phyloP scores from a whole-genome alignment of 2,329 filamentous ascomycete genomes.

The Thelonectria olida region DNA sequence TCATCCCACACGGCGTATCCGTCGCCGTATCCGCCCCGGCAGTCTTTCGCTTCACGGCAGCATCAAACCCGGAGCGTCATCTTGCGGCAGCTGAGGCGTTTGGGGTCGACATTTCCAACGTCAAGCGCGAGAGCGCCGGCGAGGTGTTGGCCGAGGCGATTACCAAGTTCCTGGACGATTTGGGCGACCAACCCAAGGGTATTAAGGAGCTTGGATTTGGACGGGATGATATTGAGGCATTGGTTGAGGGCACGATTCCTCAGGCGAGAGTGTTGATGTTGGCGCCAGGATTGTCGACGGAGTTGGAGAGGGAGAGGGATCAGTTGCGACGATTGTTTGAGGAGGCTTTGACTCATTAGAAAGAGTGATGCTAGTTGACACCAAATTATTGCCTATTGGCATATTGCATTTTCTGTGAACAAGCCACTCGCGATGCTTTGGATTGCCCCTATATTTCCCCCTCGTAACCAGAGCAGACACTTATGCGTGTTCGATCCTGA shows the following conservation, averaged over 20 bases:
- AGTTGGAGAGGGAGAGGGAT: slow-evolving; percentile 75
- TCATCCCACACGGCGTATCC: slow-evolving; percentile 96
- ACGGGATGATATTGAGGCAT: slow-evolving; percentile 75
- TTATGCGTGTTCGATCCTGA: no score
- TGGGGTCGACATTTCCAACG: slow-evolving; percentile 86
- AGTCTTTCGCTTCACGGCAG: slow-evolving; percentile 91
- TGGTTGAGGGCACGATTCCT: slow-evolving; percentile 95
- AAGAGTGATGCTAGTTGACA: background rate
- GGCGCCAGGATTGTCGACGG: slow-evolving; percentile 80
- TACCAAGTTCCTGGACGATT: slow-evolving; percentile 77
- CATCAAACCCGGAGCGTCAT: slow-evolving; percentile 93
- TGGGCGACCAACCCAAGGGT: slow-evolving; percentile 92
- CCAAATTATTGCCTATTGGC: background rate
- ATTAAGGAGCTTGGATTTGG: slow-evolving; percentile 86
- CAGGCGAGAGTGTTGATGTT: slow-evolving; percentile 91
- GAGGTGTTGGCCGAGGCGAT: slow-evolving; percentile 88
- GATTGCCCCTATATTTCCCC: background rate
- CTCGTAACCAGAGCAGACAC: no score
- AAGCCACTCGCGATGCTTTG: background rate
- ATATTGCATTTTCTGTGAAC: background rate
- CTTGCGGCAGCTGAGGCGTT: slow-evolving; percentile 89
- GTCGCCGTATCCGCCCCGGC: slow-evolving; percentile 94
- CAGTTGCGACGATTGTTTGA: slow-evolving; percentile 78
- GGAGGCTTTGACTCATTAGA: slow-evolving; percentile 56
- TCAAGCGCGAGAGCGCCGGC: slow-evolving; percentile 89